These are phyloP conservation scores for Candida sithepensis DNA, from an alignment of 805 yeast species.

Conservation along the genomic window DNA sequence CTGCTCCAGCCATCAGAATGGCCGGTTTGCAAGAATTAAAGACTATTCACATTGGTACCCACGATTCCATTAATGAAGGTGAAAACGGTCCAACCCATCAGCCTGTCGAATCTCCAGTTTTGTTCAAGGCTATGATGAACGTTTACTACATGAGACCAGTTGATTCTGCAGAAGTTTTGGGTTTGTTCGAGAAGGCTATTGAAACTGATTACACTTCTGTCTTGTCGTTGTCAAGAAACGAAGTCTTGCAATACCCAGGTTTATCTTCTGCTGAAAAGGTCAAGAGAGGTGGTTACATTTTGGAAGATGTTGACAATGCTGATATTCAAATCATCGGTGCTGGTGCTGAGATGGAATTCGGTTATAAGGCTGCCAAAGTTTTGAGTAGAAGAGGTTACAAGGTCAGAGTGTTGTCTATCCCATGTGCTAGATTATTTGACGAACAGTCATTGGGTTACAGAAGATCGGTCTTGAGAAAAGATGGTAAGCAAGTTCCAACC, in stretches of 20 bases:
- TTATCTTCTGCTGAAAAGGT: conserved; percentile 84
- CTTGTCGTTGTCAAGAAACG: conserved; percentile 79
- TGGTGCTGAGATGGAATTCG: conserved; percentile 89
- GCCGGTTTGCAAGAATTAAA: conserved; percentile 81
- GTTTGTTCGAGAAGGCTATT: conserved; percentile 69
- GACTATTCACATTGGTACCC: conserved; percentile 83
- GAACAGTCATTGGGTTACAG: conserved; percentile 76
- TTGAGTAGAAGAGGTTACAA: conserved; percentile 62
- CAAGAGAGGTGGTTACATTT: conserved; percentile 87
- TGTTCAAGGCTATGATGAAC: conserved; percentile 77
- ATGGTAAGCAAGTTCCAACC: conserved; percentile 73
- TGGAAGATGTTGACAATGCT: conserved; percentile 56
- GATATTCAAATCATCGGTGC: conserved; percentile 74
- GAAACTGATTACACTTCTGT: conserved; percentile 58
- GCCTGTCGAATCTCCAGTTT: conserved; percentile 76
- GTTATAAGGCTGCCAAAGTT: conserved; percentile 77
- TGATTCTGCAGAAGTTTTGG: conserved; percentile 85
- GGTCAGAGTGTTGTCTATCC: conserved; percentile 84
- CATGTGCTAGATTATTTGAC: conserved; percentile 89
- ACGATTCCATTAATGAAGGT: conserved; percentile 87
- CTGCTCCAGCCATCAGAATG: conserved; percentile 84
- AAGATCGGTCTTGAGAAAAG: conserved; percentile 80
- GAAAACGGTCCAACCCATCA: conserved; percentile 94
- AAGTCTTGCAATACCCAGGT: conserved; percentile 90
- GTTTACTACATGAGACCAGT: conserved; percentile 88